Conservation (phyloP, 306 rosid genomes). For the Cucumis melo region DNA sequence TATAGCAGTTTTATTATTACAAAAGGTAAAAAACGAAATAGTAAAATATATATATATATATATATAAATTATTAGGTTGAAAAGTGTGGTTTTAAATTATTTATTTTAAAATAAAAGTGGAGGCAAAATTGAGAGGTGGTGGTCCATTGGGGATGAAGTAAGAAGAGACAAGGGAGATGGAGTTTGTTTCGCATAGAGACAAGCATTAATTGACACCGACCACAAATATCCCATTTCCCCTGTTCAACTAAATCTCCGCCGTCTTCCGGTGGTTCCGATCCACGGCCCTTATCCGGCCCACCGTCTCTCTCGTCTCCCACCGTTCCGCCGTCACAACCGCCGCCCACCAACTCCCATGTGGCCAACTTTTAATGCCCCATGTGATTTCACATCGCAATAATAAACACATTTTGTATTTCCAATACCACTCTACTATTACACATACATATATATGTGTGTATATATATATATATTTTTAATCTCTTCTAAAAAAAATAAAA, state of each 20-base stretch:
- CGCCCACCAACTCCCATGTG: not conserved
- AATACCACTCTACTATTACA: no score
- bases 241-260: not conserved
- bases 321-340: not conserved
- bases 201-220: not conserved
- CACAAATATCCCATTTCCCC: not conserved
- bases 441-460: no score
- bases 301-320: not conserved
- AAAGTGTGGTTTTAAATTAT: no score
- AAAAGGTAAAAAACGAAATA: no score
- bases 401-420: not conserved
- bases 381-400: not conserved
- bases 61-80: no score
- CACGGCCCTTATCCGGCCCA: not conserved
- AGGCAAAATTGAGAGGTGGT: not conserved
- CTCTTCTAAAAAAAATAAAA: no score
- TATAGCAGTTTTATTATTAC: no score
- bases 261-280: not conserved
- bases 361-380: not conserved
- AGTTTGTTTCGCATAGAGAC: not conserved
- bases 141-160: not conserved
- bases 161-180: not conserved
- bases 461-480: no score
- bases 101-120: no score
- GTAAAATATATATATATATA: no score